phyloP scores from a whole-genome alignment of 1,284 basidiomycete genomes.

The Rhizoctonia solani region DNA sequence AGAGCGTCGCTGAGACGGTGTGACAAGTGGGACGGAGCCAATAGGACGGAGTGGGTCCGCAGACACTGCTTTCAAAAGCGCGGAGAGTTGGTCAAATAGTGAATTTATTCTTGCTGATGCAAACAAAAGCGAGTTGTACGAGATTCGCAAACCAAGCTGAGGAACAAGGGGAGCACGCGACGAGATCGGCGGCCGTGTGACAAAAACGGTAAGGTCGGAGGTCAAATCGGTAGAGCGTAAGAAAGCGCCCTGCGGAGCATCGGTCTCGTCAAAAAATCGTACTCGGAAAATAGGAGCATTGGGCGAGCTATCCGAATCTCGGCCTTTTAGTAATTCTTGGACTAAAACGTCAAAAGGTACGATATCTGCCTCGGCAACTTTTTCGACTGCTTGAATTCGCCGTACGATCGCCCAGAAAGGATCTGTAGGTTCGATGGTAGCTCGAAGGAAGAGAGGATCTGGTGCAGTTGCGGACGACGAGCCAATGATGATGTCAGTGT shows the following conservation, averaged over 20 bases:
- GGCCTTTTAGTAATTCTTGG: conserved; percentile 61
- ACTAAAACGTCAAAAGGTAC: conserved; percentile 84
- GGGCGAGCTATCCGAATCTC: conserved; percentile 59
- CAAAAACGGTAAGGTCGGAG: conserved; percentile 88
- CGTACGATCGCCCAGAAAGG: conserved; percentile 93
- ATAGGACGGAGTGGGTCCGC: conserved; percentile 63
- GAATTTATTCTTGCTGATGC: conserved; percentile 75
- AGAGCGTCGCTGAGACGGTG: conserved; percentile 66
- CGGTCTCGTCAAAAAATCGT: conserved; percentile 93
- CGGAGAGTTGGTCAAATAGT: conserved; percentile 86
- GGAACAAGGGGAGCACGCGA: conserved; percentile 75
- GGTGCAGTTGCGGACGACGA: conserved; percentile 81
- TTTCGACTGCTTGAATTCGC: conserved; percentile 82
- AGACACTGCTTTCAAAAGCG: conserved; percentile 76
- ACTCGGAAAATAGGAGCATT: conserved; percentile 84
- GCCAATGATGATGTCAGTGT: conserved; percentile 92
- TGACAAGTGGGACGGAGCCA: conserved; percentile 81
- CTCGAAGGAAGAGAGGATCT: conserved; percentile 82
- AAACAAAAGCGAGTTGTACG: conserved; percentile 97
- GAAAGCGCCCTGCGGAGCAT: conserved; percentile 71
- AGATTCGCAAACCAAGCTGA: conserved; percentile 77
- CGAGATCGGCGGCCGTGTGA: conserved; percentile 62
- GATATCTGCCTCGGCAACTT: conserved; percentile 81
- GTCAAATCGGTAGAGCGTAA: conserved; percentile 80
- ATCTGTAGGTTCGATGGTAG: conserved; percentile 84